Evolutionary conservation across 306 rosid species (phyloP), one percentile per base, ranked within the genome.

Genomic region (Cicer bijugum): DNA sequence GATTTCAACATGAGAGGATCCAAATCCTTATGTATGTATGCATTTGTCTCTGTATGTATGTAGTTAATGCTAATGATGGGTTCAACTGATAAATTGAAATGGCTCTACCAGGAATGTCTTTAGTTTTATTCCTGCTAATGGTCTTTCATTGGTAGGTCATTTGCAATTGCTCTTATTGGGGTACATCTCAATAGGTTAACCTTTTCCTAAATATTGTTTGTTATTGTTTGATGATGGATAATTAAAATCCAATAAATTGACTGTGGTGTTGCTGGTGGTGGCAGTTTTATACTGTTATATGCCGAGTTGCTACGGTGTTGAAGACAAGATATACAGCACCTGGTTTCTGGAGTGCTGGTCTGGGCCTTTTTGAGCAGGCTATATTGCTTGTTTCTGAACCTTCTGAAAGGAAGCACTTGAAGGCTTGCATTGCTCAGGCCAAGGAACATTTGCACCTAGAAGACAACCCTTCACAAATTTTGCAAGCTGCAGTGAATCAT

Each of bases 261-360:
- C 63, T 66, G 10, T 35, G 38, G 17, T 72, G 48, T 70, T 61
- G 66, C 38, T 76, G 82, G 5, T 74, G 72, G 39, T 64, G 69
- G 71, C 88, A 91, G 93, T 88, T 87, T 74, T 91, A 78, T 75
- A 28, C 88, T 3, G 90, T 84, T 23, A 63, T 93, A 48, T 89
- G 92, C 86, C 87, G 96, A 64, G 97, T 84, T 74, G 91, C 91
- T 42, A 91, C 96, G 2, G 90, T 95, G 44, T 83, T 95, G 75
- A 95, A 86, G 88, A 82, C 97, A 8, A 82, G 97, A 45, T 88
- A 84, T 78, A 91, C 97, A 0, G 88, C 96, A 14, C 93, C 90
- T 1, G 96, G 99, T 10, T 90, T 90, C 84, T 95, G 99, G 97
- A 79, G 72, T 47, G 88, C 97, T 40, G 99, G 96, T 11, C 63